phyloP scores from a whole-genome alignment of 768 basidiomycete genomes.

The Russula sp. region DNA sequence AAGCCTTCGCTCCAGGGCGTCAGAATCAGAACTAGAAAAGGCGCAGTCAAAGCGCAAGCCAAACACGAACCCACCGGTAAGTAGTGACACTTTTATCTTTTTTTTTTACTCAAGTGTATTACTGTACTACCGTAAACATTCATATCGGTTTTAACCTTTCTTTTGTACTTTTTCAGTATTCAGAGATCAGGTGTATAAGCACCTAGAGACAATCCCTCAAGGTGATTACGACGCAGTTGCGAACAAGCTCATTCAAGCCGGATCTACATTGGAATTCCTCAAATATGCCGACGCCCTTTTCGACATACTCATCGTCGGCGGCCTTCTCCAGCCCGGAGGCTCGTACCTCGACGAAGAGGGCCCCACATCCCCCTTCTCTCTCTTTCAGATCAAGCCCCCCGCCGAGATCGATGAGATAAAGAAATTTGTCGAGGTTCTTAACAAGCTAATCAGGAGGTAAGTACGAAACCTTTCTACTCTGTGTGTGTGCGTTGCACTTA shows the following conservation, averaged over 20 bases:
- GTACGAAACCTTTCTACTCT: conserved; percentile 20
- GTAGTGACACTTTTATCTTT: no score
- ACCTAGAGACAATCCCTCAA: conserved; percentile 76
- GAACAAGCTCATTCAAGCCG: conserved; percentile 86
- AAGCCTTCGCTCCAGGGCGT: conserved; percentile 93
- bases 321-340: conserved; percentile 95
- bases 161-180: no score
- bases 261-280: conserved; percentile 88
- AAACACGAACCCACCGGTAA: conserved; percentile 86
- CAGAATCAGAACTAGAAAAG: conserved; percentile 90
- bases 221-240: conserved; percentile 81
- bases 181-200: conserved; percentile 89
- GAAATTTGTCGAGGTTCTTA: conserved; percentile 90
- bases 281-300: conserved; percentile 98
- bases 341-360: conserved; percentile 84
- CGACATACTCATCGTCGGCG: conserved; percentile 93
- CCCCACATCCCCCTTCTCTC: conserved; percentile 82
- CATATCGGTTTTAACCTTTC: no score
- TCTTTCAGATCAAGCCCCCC: conserved; percentile 78
- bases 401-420: conserved; percentile 82
- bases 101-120: no score
- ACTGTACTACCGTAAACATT: no score
- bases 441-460: conserved; percentile 93
- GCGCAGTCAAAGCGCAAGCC: conserved; percentile 86
- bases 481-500: conserved; percentile 12